Percentiles rank a stretch among this genome's conserved stretches.
phyloP scores from a whole-genome alignment of 306 rosid species.

The Vachellia pachyceras region DNA sequence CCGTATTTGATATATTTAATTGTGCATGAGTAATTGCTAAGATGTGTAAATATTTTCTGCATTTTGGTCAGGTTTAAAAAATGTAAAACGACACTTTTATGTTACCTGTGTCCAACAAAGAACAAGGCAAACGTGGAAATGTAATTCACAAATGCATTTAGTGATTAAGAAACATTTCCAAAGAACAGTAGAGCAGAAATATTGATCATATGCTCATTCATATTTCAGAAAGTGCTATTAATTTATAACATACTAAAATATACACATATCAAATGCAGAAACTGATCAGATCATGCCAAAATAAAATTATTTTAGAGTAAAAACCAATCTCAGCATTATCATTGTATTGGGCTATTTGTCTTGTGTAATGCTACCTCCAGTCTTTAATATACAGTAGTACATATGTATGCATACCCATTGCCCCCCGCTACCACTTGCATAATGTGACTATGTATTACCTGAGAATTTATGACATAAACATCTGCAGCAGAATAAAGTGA shows the following conservation, averaged over 20 bases:
- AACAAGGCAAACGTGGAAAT: not conserved
- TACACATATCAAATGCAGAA: not conserved
- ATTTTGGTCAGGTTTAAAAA: not conserved
- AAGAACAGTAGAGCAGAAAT: not conserved
- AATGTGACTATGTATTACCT: slow-evolving; percentile 57
- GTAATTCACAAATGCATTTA: not conserved
- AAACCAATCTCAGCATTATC: not conserved
- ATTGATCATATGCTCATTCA: not conserved
- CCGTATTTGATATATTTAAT: not conserved
- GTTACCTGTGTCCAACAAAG: not conserved
- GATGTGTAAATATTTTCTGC: not conserved
- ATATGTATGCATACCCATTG: not conserved
- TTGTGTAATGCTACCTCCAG: not conserved
- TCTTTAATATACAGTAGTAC: too few relatives aligned
- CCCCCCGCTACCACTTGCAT: not conserved
- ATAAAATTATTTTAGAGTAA: slow-evolving; percentile 22
- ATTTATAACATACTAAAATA: too few relatives aligned
- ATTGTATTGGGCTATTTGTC: not conserved
- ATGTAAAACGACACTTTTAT: not conserved
- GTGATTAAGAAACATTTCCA: not conserved
- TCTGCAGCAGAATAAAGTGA: slow-evolving; percentile 94
- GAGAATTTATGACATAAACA: slow-evolving; percentile 88
- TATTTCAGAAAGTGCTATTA: not conserved
- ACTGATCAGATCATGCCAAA: too few relatives aligned
- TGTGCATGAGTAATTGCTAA: not conserved